A percentile compares a stretch with the other conserved stretches of the same genome.
Conservation (phyloP, 148 eudicot species). For the Silene latifolia region DNA sequence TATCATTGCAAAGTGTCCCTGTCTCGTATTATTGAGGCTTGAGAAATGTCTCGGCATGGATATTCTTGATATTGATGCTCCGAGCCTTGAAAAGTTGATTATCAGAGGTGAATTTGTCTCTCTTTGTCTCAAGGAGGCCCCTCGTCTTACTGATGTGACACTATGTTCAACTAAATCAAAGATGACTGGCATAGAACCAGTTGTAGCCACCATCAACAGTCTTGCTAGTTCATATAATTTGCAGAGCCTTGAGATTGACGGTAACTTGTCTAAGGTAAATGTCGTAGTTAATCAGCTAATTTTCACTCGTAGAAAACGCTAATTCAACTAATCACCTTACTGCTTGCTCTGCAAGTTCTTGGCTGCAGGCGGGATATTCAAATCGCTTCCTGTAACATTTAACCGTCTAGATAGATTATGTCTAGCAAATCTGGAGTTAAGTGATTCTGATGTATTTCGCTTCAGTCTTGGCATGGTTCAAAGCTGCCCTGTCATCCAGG, state of each 20-base stretch:
- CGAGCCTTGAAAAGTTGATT: background rate
- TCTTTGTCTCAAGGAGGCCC: background rate
- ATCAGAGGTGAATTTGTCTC: background rate
- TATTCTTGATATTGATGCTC: too few relatives aligned
- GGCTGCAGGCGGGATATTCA: constrained; percentile 5
- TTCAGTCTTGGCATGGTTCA: background rate
- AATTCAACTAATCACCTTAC: background rate
- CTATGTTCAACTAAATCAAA: background rate
- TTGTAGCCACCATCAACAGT: too few relatives aligned
- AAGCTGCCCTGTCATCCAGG: constrained; percentile 9
- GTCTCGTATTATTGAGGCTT: too few relatives aligned
- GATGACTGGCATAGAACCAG: background rate
- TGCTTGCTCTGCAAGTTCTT: background rate
- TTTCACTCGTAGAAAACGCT: too few relatives aligned
- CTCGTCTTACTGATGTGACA: background rate
- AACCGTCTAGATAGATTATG: background rate
- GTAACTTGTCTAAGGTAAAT: background rate
- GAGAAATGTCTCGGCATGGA: too few relatives aligned
- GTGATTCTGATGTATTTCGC: background rate
- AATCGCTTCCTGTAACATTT: background rate
- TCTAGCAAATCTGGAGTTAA: background rate
- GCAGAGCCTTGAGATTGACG: background rate
- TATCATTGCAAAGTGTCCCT: too few relatives aligned
- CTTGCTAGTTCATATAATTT: too few relatives aligned
- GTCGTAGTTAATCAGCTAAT: too few relatives aligned